Evolutionary conservation across 2,329 filamentous ascomycete genomes (phyloP), one percentile per base, ranked within the genome.

Genomic region (Calonectria multiphialidica): DNA sequence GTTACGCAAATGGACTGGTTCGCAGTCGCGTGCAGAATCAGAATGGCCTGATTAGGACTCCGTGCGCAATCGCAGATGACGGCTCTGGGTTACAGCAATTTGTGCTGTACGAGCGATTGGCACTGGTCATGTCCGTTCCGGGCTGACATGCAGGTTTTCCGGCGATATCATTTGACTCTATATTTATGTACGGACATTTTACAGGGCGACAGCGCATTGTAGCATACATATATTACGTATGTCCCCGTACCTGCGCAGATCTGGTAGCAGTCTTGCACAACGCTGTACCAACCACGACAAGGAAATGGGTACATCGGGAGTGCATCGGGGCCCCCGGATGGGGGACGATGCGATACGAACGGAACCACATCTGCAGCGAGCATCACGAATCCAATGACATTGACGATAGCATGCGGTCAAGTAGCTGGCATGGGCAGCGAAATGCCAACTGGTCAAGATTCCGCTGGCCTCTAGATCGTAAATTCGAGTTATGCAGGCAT

Each of bases 21-120:
- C 33, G 53, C 33, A 37, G 53, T 40, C 23, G 35, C 28, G 53
- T 23, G 35, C 21, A 18, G 53, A 59, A 37, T 40, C 35, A 18
- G 53, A 59, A 37, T 59, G 53, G 53, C 35, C 53, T 59, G 53
- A 59, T 37, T 37, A 33, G 53, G 13, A 40, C 33, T 23, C 21
- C 21, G 33, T 40, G 57, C 37, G 28, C 37, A 45, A 44, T 62
- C 57, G 57, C 40, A 62, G 40, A 45, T 45, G 57, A 62, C 40
- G 37, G 44, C 44, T 16, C 37, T 8, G 18, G 23, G 40, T 42
- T 45, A 23, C 57, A 62, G 57, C 23, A 30, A 42, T 62, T 42
- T 30, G 40, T 62, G 57, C 57, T 62, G 57, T 62, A 62, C 57
- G 57, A 62, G 57, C 33, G 57, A 62, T 62, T 62, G 57, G 57